Evolutionary conservation across 2,329 filamentous ascomycete species (phyloP).

Genomic region (Diaporthe vexans): DNA sequence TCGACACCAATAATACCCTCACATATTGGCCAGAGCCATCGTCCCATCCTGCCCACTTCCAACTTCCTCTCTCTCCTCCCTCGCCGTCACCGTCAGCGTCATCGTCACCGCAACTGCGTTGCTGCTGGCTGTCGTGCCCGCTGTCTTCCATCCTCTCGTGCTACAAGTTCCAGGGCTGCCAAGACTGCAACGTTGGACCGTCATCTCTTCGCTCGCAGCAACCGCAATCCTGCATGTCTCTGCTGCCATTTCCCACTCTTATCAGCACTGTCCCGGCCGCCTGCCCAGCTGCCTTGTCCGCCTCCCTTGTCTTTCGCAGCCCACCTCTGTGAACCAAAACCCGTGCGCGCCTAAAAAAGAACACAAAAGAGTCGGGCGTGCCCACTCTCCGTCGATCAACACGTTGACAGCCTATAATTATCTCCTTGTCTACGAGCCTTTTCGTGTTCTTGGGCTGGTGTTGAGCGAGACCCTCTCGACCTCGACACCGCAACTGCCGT

Average conservation of each 20-base stretch:
- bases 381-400: slow-evolving; percentile 25
- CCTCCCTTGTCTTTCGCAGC: slow-evolving; percentile 22
- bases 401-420: slow-evolving; percentile 16
- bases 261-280: slow-evolving; percentile 31
- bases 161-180: slow-evolving; percentile 33
- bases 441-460: slow-evolving; percentile 3
- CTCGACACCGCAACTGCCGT: slow-evolving; percentile 8
- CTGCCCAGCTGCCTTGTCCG: background rate
- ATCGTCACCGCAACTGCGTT: slow-evolving; percentile 15
- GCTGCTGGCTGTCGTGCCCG: background rate
- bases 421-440: background rate
- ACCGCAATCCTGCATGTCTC: slow-evolving; percentile 12
- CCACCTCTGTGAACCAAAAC: slow-evolving; percentile 22
- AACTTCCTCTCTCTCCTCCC: background rate
- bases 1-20: slow-evolving; percentile 37
- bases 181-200: slow-evolving; percentile 41
- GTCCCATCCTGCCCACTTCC: slow-evolving; percentile 32
- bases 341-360: slow-evolving; percentile 28
- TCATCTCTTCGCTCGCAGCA: slow-evolving; percentile 34
- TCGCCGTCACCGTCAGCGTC: slow-evolving; percentile 12
- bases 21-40: slow-evolving; percentile 40
- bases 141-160: background rate
- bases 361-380: slow-evolving; percentile 30
- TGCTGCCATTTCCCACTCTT: slow-evolving; percentile 32
- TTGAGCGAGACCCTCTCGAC: slow-evolving; percentile 1